These are phyloP conservation scores for Vaccinium myrtillus DNA, from an alignment of 148 eudicot genomes.

Conservation along the genomic window DNA sequence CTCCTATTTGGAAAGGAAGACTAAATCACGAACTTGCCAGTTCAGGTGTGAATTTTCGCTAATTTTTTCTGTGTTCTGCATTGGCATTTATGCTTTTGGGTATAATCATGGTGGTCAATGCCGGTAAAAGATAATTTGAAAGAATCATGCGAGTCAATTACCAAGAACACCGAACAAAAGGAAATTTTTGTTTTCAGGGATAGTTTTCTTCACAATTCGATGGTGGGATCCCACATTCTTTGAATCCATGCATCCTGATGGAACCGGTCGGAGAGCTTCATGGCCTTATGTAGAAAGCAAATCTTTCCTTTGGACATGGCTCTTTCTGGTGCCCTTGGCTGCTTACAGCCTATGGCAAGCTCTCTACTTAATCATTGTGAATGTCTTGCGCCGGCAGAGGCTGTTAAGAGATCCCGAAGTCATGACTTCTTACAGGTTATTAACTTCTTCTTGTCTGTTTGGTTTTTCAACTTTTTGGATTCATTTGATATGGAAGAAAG, in stretches of 20 bases:
- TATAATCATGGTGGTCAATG: no score
- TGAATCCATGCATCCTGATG: constrained; percentile 91
- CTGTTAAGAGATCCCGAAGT: constrained; percentile 90
- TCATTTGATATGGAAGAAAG: not conserved
- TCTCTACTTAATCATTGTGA: constrained; percentile 78
- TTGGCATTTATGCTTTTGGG: no score
- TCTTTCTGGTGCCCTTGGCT: constrained; percentile 76
- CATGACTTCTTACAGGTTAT: constrained; percentile 97
- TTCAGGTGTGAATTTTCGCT: no score
- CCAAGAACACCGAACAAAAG: constrained; percentile 8
- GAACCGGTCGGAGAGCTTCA: constrained; percentile 61
- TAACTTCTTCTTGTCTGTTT: not conserved
- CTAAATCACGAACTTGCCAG: not conserved
- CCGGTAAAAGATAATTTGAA: no score
- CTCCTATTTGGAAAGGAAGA: not conserved
- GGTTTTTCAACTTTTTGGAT: not conserved
- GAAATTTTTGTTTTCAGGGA: constrained; percentile 45
- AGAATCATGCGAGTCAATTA: not conserved
- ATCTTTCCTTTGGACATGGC: constrained; percentile 79
- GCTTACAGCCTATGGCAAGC: constrained; percentile 89
- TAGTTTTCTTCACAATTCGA: constrained; percentile 91
- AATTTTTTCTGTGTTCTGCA: no score
- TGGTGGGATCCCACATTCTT: constrained; percentile 93
- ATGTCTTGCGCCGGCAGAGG: constrained; percentile 89
- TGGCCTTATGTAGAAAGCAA: constrained; percentile 84